Evolutionary conservation across 495 filamentous ascomycete species (phyloP), one percentile per base, ranked within the genome.

Genomic region (Antarctomyces pellizariae): DNA sequence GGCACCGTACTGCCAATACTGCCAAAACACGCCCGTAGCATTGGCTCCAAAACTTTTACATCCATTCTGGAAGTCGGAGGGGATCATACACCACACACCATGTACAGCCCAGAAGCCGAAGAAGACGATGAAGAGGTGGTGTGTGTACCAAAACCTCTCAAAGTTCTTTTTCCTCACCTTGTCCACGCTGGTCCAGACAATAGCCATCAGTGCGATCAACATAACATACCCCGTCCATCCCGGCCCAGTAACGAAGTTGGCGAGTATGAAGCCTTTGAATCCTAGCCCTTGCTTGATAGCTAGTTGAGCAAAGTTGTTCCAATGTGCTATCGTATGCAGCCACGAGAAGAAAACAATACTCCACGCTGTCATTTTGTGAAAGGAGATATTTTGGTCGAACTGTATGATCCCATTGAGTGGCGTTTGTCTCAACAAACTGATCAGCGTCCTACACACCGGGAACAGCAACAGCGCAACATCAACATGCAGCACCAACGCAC

Each of bases 51-150:
- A 43, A 32, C 59, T 55, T 25, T 59, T 54, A 46, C 73, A 76
- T 39, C 65, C 75, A 5, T 71, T 70, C 11, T 65, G 61, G 32
- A 69, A 61, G 46, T 80, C 72, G 18, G 72, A 60, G 44, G 71
- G 74, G 36, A 77, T 75, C 70, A 78, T 76, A 48, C 74, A 78
- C 54, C 74, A 79, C 19, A 66, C 65, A 26, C 74, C 74, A 47
- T 79, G 75, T 40, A 79, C 60, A 12, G 70, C 67, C 71, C 74
- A 82, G 53, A 82, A 72, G 31, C 79, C 53, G 52, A 79, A 77
- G 56, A 82, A 76, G 29, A 79, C 36, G 43, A 77, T 58, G 47
- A 76, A 78, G 34, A 78, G 57, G 45, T 76, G 73, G 37, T 79
- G 73, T 7, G 67, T 73, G 44, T 71, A 77, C 69, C 72, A 79